Conservation (phyloP, 106 monocot genomes). For the Dioscorea alata region DNA sequence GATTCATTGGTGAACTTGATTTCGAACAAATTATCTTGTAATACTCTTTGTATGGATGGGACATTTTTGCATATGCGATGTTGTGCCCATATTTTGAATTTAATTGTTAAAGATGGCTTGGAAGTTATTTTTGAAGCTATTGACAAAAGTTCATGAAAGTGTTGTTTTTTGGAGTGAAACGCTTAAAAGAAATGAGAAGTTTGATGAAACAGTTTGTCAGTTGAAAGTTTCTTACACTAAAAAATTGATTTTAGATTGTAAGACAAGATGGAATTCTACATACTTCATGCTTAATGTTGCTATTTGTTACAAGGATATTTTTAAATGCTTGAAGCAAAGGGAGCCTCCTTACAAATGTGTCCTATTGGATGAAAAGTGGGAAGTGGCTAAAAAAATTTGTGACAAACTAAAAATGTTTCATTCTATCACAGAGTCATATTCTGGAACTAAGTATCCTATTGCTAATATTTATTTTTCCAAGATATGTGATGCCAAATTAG, state of each 20-base stretch:
- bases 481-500: constrained; percentile 6
- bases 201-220: background rate
- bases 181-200: constrained; percentile 7
- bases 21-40: background rate
- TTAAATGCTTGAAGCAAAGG: background rate
- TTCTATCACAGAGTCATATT: background rate
- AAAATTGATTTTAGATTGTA: constrained; percentile 6
- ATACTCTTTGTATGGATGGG: background rate
- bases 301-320: constrained; percentile 7
- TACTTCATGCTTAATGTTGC: constrained; percentile 8
- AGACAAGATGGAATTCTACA: constrained; percentile 9
- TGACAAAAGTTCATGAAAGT: constrained; percentile 11
- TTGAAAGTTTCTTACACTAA: background rate
- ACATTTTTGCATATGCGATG: constrained; percentile 11
- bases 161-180: constrained; percentile 10
- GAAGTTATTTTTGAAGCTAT: constrained; percentile 6
- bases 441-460: constrained; percentile 10
- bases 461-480: constrained; percentile 9
- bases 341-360: background rate
- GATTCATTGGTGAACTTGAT: background rate
- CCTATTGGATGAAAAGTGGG: constrained; percentile 12
- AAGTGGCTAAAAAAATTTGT: constrained; percentile 7
- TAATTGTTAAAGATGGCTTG: constrained; percentile 18
- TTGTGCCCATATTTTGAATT: constrained; percentile 21
- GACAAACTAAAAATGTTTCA: constrained; percentile 3